Evolutionary conservation across 495 filamentous ascomycete genomes (phyloP).

Genomic region (Aspergillus bertholletiae): DNA sequence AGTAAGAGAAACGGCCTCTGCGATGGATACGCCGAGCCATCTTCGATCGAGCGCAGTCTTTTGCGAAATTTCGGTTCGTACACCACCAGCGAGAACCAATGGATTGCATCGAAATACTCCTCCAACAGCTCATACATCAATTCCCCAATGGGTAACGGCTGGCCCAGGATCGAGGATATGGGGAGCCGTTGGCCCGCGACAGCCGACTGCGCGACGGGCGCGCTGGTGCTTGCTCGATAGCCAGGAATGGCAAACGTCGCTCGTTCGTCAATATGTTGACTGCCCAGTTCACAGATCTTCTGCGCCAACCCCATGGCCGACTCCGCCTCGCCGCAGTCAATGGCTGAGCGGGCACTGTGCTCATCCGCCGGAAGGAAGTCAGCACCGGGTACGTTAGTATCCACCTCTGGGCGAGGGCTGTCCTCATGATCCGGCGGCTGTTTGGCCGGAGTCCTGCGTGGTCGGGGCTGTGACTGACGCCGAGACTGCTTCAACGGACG

Average conservation of each 20-base stretch:
- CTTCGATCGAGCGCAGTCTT: conserved; percentile 19
- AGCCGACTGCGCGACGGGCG: background rate
- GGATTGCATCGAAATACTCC: conserved; percentile 31
- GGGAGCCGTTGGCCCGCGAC: conserved; percentile 9
- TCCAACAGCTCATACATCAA: conserved; percentile 21
- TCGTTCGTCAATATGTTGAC: conserved; percentile 21
- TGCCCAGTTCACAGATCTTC: conserved; percentile 21
- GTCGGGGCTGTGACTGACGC: background rate
- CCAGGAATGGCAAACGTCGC: conserved; percentile 32
- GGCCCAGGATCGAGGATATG: conserved; percentile 19
- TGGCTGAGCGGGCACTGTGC: background rate
- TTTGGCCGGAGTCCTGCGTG: background rate
- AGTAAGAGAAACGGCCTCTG: conserved; percentile 28
- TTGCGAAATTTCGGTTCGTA: conserved; percentile 29
- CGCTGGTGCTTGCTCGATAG: conserved; percentile 13
- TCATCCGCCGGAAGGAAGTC: background rate
- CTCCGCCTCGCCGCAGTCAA: conserved; percentile 21
- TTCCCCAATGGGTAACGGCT: conserved; percentile 18
- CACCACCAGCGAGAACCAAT: conserved; percentile 33
- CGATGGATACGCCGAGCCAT: conserved; percentile 22
- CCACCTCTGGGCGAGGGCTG: background rate
- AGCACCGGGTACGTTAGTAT: background rate
- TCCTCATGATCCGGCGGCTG: background rate
- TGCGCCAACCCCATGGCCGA: conserved; percentile 25
- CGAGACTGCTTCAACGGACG: background rate